Evolutionary conservation across 2,329 filamentous ascomycete species (phyloP).

Genomic region (Hymenoscyphus repandus): DNA sequence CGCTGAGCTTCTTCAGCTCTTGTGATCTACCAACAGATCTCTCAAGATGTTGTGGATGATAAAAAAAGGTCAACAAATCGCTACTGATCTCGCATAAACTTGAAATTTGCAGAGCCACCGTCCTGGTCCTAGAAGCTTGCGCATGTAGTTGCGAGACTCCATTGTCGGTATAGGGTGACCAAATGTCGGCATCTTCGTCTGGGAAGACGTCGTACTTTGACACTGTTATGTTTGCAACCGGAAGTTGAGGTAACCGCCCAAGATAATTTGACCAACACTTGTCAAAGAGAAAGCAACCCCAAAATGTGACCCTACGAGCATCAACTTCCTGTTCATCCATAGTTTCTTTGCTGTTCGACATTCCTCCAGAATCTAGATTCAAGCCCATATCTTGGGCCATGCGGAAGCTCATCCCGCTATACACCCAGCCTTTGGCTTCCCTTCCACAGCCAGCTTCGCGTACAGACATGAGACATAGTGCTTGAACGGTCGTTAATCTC

Average conservation of each 20-base stretch:
- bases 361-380: constrained; percentile 72
- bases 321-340: constrained; percentile 82
- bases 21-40: constrained; percentile 66
- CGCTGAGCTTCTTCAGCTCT: constrained; percentile 88
- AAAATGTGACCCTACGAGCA: constrained; percentile 86
- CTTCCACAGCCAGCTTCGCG: constrained; percentile 90
- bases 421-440: constrained; percentile 96
- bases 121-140: constrained; percentile 78
- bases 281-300: constrained; percentile 97
- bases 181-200: constrained; percentile 75
- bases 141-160: constrained; percentile 68
- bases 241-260: constrained; percentile 82
- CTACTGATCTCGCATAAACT: constrained; percentile 89
- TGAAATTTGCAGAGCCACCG: constrained; percentile 75
- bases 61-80: constrained; percentile 84
- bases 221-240: constrained; percentile 72
- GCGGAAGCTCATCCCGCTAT: constrained; percentile 95
- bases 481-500: constrained; percentile 84
- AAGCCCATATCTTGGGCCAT: constrained; percentile 95
- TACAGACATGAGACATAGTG: constrained; percentile 91
- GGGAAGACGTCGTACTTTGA: constrained; percentile 90
- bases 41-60: constrained; percentile 68
- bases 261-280: constrained; percentile 99
- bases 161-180: constrained; percentile 83
- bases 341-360: constrained; percentile 52